Evolutionary conservation across 768 basidiomycete species (phyloP).

Genomic region (Kwoniella europaea): DNA sequence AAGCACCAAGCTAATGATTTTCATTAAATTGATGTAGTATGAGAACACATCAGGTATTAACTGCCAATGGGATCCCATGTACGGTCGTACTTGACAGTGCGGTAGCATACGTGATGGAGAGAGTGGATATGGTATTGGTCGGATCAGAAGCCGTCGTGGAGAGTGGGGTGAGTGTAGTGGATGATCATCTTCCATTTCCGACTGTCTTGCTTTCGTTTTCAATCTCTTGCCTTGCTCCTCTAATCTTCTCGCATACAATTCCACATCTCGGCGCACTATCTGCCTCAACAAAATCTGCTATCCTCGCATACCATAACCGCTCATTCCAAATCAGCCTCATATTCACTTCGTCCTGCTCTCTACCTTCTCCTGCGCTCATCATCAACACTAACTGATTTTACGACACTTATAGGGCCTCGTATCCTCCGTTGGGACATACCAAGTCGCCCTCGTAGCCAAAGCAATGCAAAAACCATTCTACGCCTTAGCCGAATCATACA

Average conservation of each 20-base stretch:
- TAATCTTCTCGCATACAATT: no score
- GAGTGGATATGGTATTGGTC: conserved; percentile 91
- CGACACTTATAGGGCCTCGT: conserved; percentile 35
- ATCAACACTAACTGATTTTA: neutral
- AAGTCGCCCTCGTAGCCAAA: conserved; percentile 95
- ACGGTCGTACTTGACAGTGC: conserved; percentile 94
- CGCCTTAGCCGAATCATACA: conserved; percentile 93
- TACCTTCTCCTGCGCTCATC: no score
- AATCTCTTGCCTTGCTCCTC: neutral
- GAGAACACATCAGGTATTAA: conserved; percentile 85
- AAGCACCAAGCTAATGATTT: neutral
- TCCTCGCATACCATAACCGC: no score
- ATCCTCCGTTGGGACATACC: conserved; percentile 79
- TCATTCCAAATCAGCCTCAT: no score
- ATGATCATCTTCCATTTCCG: conserved; percentile 70
- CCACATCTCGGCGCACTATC: no score
- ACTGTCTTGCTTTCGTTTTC: conserved; percentile 58
- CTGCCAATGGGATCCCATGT: conserved; percentile 88
- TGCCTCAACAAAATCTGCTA: no score
- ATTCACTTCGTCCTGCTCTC: no score
- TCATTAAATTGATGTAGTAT: conserved; percentile 64
- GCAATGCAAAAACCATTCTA: conserved; percentile 95
- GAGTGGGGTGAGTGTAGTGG: conserved; percentile 66
- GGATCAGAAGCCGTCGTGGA: conserved; percentile 98
- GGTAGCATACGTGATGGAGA: conserved; percentile 95